Conservation (phyloP, 768 basidiomycete genomes). For the Serpula lacrymans region DNA sequence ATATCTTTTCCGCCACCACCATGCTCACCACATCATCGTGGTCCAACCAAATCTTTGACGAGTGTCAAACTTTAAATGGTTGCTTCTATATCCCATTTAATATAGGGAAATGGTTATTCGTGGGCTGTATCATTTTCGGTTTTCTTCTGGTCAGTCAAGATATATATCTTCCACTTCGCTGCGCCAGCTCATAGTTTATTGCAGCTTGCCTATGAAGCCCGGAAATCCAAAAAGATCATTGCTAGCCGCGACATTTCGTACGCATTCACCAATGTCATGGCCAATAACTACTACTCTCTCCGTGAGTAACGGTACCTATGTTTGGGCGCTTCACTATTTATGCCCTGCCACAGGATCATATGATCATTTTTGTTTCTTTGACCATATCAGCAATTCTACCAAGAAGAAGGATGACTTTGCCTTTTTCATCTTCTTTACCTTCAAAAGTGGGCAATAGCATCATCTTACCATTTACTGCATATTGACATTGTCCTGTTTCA, state of each 20-base stretch:
- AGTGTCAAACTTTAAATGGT: slow-evolving; percentile 58
- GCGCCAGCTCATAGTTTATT: slow-evolving; percentile 12
- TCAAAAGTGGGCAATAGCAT: slow-evolving; percentile 83
- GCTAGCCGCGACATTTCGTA: slow-evolving; percentile 95
- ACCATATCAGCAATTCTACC: slow-evolving; percentile 92
- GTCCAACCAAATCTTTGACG: slow-evolving; percentile 87
- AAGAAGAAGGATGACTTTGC: slow-evolving; percentile 97
- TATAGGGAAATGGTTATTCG: slow-evolving; percentile 94
- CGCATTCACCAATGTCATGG: slow-evolving; percentile 97
- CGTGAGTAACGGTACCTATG: slow-evolving; percentile 46
- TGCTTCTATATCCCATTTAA: slow-evolving; percentile 87
- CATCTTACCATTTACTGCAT: not conserved
- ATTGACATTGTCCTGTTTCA: slow-evolving; percentile 1
- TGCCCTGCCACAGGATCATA: slow-evolving; percentile 67
- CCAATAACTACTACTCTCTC: slow-evolving; percentile 94
- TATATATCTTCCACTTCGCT: not conserved
- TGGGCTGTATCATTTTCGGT: slow-evolving; percentile 98
- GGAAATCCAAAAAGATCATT: slow-evolving; percentile 92
- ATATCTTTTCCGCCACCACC: slow-evolving; percentile 96
- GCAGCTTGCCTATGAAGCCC: slow-evolving; percentile 87
- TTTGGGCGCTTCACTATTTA: not conserved
- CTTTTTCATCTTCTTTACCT: slow-evolving; percentile 98
- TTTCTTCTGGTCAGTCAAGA: slow-evolving; percentile 73
- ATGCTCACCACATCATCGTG: slow-evolving; percentile 90
- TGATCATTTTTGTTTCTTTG: slow-evolving; percentile 97